Conservation (phyloP, 2,329 filamentous ascomycete genomes). For the Colletotrichum sp. region DNA sequence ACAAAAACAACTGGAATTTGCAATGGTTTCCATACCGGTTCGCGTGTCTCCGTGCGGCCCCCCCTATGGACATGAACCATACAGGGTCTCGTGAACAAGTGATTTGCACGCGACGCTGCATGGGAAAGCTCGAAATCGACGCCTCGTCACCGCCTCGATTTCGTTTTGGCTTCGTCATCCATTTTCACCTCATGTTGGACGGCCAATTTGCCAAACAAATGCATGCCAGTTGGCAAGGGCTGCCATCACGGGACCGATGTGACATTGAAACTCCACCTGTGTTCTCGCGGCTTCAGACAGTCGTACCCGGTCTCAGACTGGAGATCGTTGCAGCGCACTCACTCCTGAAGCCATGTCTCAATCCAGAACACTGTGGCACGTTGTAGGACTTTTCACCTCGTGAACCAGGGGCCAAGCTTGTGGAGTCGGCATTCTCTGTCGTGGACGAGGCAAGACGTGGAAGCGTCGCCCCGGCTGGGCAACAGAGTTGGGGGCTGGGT, state of each 20-base stretch:
- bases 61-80: slow-evolving; percentile 11
- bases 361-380: neutral
- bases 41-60: slow-evolving; percentile 16
- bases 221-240: neutral
- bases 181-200: neutral
- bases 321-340: neutral
- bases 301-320: neutral
- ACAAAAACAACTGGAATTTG: slow-evolving; percentile 26
- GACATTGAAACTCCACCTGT: neutral
- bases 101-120: slow-evolving; percentile 10
- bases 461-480: neutral
- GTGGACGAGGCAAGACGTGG: neutral
- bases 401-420: neutral
- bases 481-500: neutral
- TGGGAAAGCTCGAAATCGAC: neutral
- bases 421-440: neutral
- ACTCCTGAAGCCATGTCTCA: neutral
- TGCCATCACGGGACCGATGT: neutral
- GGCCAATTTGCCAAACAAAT: neutral
- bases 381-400: neutral
- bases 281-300: neutral
- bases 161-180: neutral
- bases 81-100: slow-evolving; percentile 4
- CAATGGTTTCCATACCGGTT: slow-evolving; percentile 18
- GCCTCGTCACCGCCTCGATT: neutral